phyloP scores from a whole-genome alignment of 805 yeast species.

The Spathaspora gorwiae region DNA sequence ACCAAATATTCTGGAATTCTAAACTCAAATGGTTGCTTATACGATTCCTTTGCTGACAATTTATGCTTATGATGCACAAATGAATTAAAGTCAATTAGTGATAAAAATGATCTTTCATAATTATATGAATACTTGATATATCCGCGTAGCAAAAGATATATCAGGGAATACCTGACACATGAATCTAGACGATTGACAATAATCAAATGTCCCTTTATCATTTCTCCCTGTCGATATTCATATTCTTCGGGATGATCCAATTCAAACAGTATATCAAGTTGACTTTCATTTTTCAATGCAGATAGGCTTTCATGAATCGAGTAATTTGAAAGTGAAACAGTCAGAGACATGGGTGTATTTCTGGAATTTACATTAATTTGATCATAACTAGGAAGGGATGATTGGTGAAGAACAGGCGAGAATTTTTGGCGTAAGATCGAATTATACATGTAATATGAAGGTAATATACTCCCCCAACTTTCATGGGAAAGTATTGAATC shows the following conservation, averaged over 20 bases:
- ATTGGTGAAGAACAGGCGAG: neutral
- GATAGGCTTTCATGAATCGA: neutral
- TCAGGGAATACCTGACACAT: slow-evolving; percentile 1
- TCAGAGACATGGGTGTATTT: neutral
- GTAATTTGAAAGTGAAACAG: neutral
- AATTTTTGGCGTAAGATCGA: slow-evolving; percentile 2
- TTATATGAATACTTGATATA: neutral
- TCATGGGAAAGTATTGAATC: neutral
- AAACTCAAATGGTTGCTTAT: slow-evolving; percentile 8
- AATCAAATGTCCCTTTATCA: slow-evolving; percentile 1
- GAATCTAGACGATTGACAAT: neutral
- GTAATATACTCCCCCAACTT: slow-evolving; percentile 1
- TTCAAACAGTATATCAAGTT: neutral
- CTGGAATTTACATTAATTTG: neutral
- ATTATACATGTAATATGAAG: slow-evolving; percentile 9
- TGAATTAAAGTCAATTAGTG: slow-evolving; percentile 7
- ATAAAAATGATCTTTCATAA: slow-evolving; percentile 3
- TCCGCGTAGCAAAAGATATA: slow-evolving; percentile 8
- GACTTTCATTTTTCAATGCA: neutral
- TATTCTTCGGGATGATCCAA: neutral
- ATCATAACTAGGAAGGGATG: slow-evolving; percentile 4
- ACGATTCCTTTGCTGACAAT: neutral
- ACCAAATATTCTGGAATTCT: slow-evolving; percentile 8
- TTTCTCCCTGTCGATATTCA: slow-evolving; percentile 7
- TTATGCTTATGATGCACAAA: neutral